A percentile compares a stretch with the other conserved stretches of the same genome.
Conservation (phyloP, 768 basidiomycete species). For the Termitomyces heimii region DNA sequence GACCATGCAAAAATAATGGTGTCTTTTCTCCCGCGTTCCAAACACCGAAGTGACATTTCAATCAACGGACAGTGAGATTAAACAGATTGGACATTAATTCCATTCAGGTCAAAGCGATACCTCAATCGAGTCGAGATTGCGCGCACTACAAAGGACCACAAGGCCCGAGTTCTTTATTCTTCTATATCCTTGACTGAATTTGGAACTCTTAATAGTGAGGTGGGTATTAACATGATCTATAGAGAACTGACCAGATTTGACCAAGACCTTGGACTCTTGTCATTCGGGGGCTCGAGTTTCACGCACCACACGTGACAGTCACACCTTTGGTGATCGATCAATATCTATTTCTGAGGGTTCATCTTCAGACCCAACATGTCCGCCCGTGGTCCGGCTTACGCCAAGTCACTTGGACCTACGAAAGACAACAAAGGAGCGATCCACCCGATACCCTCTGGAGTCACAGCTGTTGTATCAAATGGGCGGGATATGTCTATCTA, state of each 20-base stretch:
- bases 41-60: neutral
- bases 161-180: neutral
- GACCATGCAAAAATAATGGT: neutral
- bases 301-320: neutral
- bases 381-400: neutral
- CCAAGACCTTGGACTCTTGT: neutral
- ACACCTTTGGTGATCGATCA: neutral
- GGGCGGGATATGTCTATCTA: neutral
- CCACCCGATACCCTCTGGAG: constrained; percentile 3
- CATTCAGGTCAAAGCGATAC: neutral
- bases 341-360: neutral
- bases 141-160: neutral
- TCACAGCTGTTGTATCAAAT: constrained; percentile 3
- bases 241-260: neutral
- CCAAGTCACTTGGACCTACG: neutral
- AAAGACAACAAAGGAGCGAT: neutral
- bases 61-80: neutral
- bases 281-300: no score
- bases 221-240: neutral
- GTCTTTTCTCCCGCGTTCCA: neutral
- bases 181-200: no score
- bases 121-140: neutral
- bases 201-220: no score
- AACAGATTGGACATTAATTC: neutral
- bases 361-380: neutral